phyloP scores from a whole-genome alignment of 352 stramenopile species.

The Nothophytophthora sp. region DNA sequence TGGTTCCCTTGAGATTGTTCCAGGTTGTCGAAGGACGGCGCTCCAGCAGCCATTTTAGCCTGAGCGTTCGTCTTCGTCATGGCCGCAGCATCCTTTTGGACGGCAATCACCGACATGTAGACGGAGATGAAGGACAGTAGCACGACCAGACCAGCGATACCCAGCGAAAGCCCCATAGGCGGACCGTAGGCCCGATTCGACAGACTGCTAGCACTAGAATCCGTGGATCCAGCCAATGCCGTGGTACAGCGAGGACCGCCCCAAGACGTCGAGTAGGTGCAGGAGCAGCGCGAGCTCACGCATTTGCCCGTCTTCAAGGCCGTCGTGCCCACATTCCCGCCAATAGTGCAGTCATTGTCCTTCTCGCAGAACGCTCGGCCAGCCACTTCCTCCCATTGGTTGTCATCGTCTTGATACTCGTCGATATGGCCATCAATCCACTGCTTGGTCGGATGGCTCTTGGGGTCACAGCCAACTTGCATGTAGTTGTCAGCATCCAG shows the following conservation, averaged over 20 bases:
- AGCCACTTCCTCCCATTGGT: constrained; percentile 39
- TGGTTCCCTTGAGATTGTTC: constrained; percentile 16
- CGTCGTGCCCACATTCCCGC: constrained; percentile 32
- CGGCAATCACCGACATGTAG: constrained; percentile 26
- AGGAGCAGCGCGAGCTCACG: constrained; percentile 45
- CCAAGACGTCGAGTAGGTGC: constrained; percentile 48
- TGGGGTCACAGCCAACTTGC: constrained; percentile 58
- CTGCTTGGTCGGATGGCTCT: constrained; percentile 59
- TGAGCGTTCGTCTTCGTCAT: constrained; percentile 25
- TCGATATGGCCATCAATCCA: constrained; percentile 75
- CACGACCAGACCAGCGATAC: constrained; percentile 25
- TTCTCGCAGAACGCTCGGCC: constrained; percentile 40
- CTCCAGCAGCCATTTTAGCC: constrained; percentile 27
- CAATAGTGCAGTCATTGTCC: constrained; percentile 52
- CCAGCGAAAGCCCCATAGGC: constrained; percentile 45
- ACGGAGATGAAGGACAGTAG: constrained; percentile 33
- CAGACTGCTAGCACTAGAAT: constrained; percentile 20
- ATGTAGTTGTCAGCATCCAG: constrained; percentile 48
- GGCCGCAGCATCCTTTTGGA: constrained; percentile 25
- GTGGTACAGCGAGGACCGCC: constrained; percentile 62
- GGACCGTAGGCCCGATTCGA: constrained; percentile 48
- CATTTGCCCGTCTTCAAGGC: constrained; percentile 46
- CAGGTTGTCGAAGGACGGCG: constrained; percentile 15
- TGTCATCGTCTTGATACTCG: constrained; percentile 62
- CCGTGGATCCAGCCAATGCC: constrained; percentile 22